Evolutionary conservation across 768 basidiomycete genomes (phyloP), one percentile per base, ranked within the genome.

Genomic region (Naematelia encephala): DNA sequence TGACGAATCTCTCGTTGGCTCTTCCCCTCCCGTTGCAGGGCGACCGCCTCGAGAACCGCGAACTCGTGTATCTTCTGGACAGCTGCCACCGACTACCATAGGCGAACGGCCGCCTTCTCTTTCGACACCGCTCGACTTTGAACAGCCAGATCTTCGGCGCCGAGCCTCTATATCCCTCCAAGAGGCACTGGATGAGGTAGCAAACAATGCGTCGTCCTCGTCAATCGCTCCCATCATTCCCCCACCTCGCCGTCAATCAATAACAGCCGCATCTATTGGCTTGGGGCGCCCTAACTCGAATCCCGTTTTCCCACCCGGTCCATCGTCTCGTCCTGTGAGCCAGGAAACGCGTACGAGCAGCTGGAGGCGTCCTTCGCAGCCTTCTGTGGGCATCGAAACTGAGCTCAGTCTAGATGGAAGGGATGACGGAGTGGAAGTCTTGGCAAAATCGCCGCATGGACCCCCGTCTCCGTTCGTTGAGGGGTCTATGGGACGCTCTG

Each of bases 211-310:
- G 2, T 53, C 51, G 21, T 29, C 51, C 4, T 49, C 45, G 12
- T 48, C 56, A 12, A 2, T 19, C 25, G 30, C 45, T 8, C 10
- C 21, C 3, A 39, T 39, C 27, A 42, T n/a, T 22, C 57, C 51
- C 12, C 57, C 57, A n/a, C 48, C 50, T 1, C 50, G 51, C 2
- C 44, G 44, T 5, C 29, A 43, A 43, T 50, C 49, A 4, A 46
- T 43, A 11, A 27, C 26, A 5, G 50, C 45, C 23, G 44, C 56
- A 2, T 49, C 60, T 10, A 60, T 65, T 5, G 67, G 67, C 16
- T 45, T 68, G 21, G 67, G 63, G 10, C 56, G 60, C 45, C 67
- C 63, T n/a, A 23, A 39, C 4, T 64, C 67, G 5, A 50, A 60
- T 16, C 60, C 66, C 34, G 16, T 39, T 8, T 16, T 39, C 34